Base-by-base conservation (phyloP, 2,329 filamentous ascomycete genomes). In the Fusarium sp. region DNA sequence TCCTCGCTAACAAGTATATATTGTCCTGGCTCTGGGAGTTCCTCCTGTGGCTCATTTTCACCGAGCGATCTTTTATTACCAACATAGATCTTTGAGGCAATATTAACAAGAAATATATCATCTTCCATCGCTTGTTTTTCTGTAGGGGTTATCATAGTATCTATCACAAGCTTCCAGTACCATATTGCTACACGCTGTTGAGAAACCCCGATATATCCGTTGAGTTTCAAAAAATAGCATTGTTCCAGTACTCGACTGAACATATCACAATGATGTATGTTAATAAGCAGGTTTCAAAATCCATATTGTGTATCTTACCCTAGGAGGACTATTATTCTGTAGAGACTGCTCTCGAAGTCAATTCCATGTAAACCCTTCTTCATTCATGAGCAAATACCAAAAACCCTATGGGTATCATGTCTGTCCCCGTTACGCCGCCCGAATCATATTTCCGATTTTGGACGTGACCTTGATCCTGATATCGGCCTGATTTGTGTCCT, bases 351-450 rank as follows among this genome's bases (percentile, higher is more conserved):
- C 65, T 66, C 55, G 55, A 52, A 59, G 47, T 49, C 45, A 54
- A 58, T 58, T 58, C 56, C 46, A 25, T 62, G 36, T 62, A 61
- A 54, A 49, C 57, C 56, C 54, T 47, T 38, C 38, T 57, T 35
- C 41, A 58, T 55, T 61, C 47, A 41, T 62, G 56, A 66, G 61
- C 65, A 68, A 61, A 73, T 68, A 56, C 59, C 59, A 73, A 74
- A 74, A 70, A 73, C 74, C 75, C 74, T 68, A 57, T 71, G 71
- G 76, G 68, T 77, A 78, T 78, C 75, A 72, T 77, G 65, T 66
- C 68, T 38, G 49, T 76, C 56, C 57, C 55, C 25, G 63, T 64
- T 76, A 61, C 72, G 75, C 71, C 74, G 61, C 66, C 42, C 45
- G 57, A 71, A 67, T 52, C 64, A 58, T 56, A 47, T 36, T 62